phyloP scores from a whole-genome alignment of 2,329 filamentous ascomycete genomes.

The Zasmidium angulare region DNA sequence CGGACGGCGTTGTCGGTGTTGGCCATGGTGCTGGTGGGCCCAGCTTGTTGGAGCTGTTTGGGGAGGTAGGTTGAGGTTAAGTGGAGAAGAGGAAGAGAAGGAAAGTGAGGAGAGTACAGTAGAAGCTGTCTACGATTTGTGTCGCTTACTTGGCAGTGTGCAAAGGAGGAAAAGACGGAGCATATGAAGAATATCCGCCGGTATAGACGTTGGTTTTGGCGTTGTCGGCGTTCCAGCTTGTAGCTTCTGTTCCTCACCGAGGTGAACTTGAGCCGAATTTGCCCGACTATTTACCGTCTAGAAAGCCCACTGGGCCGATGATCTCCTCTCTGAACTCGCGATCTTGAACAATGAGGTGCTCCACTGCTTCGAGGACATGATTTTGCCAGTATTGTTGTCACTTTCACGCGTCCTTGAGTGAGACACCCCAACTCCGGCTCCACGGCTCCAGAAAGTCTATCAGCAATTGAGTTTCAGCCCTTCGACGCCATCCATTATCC shows the following conservation, averaged over 20 bases:
- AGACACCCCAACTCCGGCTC: neutral
- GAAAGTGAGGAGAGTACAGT: neutral
- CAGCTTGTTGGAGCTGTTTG: neutral
- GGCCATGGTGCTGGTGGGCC: constrained; percentile 5
- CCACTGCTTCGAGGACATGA: too few relatives aligned
- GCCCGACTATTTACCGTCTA: neutral
- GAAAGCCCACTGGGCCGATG: neutral
- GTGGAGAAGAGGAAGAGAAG: neutral
- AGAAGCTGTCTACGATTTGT: neutral
- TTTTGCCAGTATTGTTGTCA: neutral
- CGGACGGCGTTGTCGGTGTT: constrained; percentile 16
- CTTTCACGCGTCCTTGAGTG: neutral
- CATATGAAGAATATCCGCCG: too few relatives aligned
- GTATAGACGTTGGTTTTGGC: neutral
- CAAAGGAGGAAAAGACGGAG: neutral
- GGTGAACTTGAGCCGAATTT: neutral
- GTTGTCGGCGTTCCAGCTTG: neutral
- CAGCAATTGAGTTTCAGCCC: neutral
- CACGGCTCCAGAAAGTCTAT: neutral
- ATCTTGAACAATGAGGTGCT: neutral
- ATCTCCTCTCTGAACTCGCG: neutral
- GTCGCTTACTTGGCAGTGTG: neutral
- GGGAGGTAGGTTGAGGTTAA: neutral
- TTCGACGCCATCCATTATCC: neutral
- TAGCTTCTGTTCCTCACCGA: neutral